A percentile compares a stretch with the other conserved stretches of the same genome.
Evolutionary conservation across 2,329 filamentous ascomycete genomes (phyloP).

Genomic region (Colletotrichum musicola): DNA sequence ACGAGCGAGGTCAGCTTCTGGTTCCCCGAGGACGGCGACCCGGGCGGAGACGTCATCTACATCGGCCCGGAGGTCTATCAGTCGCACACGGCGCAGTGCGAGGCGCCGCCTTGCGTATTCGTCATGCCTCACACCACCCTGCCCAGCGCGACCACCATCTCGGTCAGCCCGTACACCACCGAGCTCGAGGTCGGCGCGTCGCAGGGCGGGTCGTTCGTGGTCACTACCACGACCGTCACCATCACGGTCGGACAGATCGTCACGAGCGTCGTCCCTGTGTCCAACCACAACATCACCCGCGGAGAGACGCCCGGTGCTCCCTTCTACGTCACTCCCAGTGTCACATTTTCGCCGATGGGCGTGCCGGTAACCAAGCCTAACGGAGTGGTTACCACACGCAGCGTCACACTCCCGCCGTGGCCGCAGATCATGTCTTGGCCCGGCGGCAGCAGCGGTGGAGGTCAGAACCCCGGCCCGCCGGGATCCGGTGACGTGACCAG

Average conservation of each 20-base stretch:
- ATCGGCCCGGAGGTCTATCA: constrained; percentile 40
- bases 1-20: constrained; percentile 45
- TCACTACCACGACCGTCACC: constrained; percentile 29
- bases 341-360: constrained; percentile 32
- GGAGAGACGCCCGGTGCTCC: constrained; percentile 14
- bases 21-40: constrained; percentile 42
- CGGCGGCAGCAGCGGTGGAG: not conserved
- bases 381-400: constrained; percentile 38
- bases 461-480: not conserved
- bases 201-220: constrained; percentile 5
- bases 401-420: constrained; percentile 41
- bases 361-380: constrained; percentile 38
- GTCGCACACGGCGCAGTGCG: constrained; percentile 31
- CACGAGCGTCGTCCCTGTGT: constrained; percentile 37
- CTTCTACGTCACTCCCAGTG: constrained; percentile 34
- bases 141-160: constrained; percentile 36
- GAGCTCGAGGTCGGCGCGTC: constrained; percentile 40
- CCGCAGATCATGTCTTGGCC: constrained; percentile 35
- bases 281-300: constrained; percentile 41
- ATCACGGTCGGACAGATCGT: constrained; percentile 27
- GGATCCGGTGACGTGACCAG: not conserved
- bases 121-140: constrained; percentile 43
- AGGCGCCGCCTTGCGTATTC: constrained; percentile 40
- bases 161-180: constrained; percentile 37
- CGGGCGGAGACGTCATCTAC: constrained; percentile 41